Evolutionary conservation across 2,329 filamentous ascomycete species (phyloP).

Genomic region (Claviceps sp.): DNA sequence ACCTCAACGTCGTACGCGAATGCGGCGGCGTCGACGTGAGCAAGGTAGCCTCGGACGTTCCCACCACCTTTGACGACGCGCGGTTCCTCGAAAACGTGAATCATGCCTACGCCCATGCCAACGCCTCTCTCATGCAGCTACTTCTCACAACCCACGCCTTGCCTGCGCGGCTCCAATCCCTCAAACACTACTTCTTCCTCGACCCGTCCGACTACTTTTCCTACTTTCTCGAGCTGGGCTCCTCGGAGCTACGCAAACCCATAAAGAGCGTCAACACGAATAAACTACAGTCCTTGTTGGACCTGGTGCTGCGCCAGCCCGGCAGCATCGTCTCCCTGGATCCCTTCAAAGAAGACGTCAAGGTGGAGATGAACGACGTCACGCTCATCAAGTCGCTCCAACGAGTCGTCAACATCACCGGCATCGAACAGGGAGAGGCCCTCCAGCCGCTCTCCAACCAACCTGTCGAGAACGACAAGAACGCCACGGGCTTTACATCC

Average conservation of each 20-base stretch:
- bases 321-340: constrained; percentile 88
- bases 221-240: constrained; percentile 86
- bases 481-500: constrained; percentile 81
- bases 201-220: constrained; percentile 97
- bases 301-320: constrained; percentile 89
- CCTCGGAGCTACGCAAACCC: constrained; percentile 80
- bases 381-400: constrained; percentile 88
- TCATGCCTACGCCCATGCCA: constrained; percentile 85
- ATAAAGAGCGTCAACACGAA: constrained; percentile 79
- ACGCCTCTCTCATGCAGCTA: constrained; percentile 80
- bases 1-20: constrained; percentile 93
- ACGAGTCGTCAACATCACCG: constrained; percentile 91
- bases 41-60: constrained; percentile 78
- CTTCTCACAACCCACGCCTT: constrained; percentile 87
- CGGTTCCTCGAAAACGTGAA: constrained; percentile 95
- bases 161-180: constrained; percentile 70
- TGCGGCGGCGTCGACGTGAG: constrained; percentile 92
- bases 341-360: constrained; percentile 96
- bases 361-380: constrained; percentile 92
- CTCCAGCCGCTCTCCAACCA: constrained; percentile 60
- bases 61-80: constrained; percentile 79
- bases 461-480: constrained; percentile 67
- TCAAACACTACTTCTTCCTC: constrained; percentile 99
- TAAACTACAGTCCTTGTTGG: constrained; percentile 91
- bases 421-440: constrained; percentile 79